Percentiles rank a stretch among this genome's conserved stretches.
These are phyloP conservation scores for Neonectria sp. DNA, from an alignment of 2,329 filamentous ascomycete species.

Conservation along the genomic window DNA sequence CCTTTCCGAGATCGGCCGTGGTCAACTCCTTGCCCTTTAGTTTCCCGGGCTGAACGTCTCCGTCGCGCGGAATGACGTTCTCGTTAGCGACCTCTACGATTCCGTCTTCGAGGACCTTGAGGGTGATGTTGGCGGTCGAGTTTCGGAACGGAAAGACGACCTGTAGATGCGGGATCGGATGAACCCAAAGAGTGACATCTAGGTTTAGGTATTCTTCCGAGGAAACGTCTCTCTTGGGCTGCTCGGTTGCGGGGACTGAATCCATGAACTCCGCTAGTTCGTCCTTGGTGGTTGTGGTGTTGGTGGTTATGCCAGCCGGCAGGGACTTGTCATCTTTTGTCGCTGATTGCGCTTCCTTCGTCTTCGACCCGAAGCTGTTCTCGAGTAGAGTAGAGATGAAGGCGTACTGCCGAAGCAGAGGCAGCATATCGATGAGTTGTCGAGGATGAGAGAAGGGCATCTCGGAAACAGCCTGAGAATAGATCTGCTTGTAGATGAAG, in stretches of 20 bases:
- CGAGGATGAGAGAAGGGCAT: conserved; percentile 85
- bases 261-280: conserved; percentile 54
- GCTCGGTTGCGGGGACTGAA: conserved; percentile 2
- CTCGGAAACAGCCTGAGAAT: conserved; percentile 75
- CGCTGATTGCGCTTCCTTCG: conserved; percentile 37
- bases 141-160: conserved; percentile 68
- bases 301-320: conserved; percentile 33
- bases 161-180: conserved; percentile 65
- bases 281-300: conserved; percentile 48
- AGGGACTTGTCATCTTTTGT: conserved; percentile 17
- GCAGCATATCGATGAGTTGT: conserved; percentile 82
- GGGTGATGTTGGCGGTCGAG: conserved; percentile 66
- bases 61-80: conserved; percentile 58
- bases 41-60: conserved; percentile 40
- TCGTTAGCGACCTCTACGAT: conserved; percentile 71
- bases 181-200: conserved; percentile 68
- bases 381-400: conserved; percentile 76
- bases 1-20: conserved; percentile 60
- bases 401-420: conserved; percentile 81
- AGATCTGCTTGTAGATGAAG: conserved; percentile 81
- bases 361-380: conserved; percentile 68
- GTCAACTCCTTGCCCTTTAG: conserved; percentile 55
- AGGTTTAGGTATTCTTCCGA: conserved; percentile 51
- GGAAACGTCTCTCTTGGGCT: background rate
- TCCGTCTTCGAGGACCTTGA: conserved; percentile 74